Conservation (phyloP, 306 rosid species). For the Castanospermum australe region DNA sequence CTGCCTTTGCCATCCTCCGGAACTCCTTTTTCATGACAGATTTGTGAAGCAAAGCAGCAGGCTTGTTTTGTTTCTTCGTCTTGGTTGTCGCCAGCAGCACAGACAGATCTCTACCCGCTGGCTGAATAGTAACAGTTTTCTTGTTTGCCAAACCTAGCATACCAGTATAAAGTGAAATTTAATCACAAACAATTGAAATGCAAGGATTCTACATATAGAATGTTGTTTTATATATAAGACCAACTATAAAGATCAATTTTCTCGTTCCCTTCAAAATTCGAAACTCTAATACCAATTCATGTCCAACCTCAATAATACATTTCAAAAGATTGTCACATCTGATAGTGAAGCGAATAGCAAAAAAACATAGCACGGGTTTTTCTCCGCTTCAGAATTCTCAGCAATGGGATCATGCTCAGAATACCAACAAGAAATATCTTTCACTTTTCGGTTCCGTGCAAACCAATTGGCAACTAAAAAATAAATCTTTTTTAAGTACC, state of each 20-base stretch:
- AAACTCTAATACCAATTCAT: background rate
- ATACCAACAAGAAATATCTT: background rate
- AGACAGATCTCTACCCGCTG: conserved; percentile 68
- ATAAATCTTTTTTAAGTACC: background rate
- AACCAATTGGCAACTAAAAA: background rate
- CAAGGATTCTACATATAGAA: background rate
- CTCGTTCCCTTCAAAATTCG: background rate
- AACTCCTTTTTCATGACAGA: conserved; percentile 93
- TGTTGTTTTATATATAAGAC: background rate
- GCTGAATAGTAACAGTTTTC: conserved; percentile 84
- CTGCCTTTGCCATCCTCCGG: conserved; percentile 78
- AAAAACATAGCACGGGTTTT: background rate
- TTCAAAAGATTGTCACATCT: background rate
- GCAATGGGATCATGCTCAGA: background rate
- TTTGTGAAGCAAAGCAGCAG: conserved; percentile 75
- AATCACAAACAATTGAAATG: background rate
- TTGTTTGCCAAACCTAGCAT: conserved; percentile 89
- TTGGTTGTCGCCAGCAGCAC: conserved; percentile 83
- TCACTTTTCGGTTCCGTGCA: background rate
- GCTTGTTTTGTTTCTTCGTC: conserved; percentile 91
- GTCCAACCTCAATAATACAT: background rate
- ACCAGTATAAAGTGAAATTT: background rate
- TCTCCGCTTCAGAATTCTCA: background rate
- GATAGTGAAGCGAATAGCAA: background rate
- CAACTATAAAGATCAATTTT: background rate